Conservation (phyloP, 352 stramenopile genomes). For the Globisporangium echinulatum region DNA sequence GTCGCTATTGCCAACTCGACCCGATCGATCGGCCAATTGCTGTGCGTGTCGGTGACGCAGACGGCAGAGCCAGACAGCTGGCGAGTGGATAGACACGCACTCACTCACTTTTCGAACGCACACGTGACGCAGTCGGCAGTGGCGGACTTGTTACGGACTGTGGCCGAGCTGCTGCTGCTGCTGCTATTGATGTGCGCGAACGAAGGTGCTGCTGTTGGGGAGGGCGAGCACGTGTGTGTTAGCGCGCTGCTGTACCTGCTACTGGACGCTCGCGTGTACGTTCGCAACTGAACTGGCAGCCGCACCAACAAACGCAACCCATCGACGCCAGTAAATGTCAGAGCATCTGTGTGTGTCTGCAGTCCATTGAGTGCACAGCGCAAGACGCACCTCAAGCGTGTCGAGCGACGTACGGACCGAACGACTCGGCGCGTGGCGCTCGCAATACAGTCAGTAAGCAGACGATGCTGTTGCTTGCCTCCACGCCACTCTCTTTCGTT, state of each 20-base stretch:
- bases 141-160: neutral
- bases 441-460: neutral
- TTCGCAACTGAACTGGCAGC: too few species aligned
- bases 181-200: neutral
- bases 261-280: neutral
- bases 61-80: conserved; percentile 1
- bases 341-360: too few species aligned
- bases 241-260: neutral
- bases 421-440: too few species aligned
- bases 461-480: neutral
- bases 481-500: neutral
- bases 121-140: neutral
- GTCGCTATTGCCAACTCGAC: neutral
- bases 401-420: neutral
- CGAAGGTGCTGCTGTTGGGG: too few species aligned
- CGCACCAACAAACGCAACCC: too few species aligned
- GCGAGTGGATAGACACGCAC: conserved; percentile 4
- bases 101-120: neutral
- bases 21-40: neutral
- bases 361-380: too few species aligned
- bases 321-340: too few species aligned
- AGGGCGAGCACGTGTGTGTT: too few species aligned
- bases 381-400: too few species aligned
- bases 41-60: neutral
- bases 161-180: neutral